Evolutionary conservation across 345 rosid genomes (phyloP).

Genomic region (rapeseed (Brassica napus)): DNA sequence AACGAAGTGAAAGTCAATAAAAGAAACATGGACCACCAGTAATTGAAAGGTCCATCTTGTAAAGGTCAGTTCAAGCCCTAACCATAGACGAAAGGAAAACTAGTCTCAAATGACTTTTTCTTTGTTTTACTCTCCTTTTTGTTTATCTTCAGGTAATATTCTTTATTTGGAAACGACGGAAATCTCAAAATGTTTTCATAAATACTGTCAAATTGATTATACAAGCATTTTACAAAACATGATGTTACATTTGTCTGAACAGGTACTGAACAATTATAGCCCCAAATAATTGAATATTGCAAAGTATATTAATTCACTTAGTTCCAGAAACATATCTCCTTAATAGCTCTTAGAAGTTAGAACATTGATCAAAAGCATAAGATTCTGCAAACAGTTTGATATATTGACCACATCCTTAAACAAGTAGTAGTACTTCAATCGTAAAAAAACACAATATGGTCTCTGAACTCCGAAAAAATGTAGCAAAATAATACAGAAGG

Average conservation of each 20-base stretch:
- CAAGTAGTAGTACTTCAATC: conserved; percentile 15
- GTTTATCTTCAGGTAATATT: background rate
- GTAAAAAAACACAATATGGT: conserved; percentile 1
- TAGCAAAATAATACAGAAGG: too few species aligned
- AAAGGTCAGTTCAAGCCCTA: conserved; percentile 32
- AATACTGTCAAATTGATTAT: background rate
- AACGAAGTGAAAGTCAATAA: conserved; percentile 2
- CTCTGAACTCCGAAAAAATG: background rate
- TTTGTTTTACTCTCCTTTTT: background rate
- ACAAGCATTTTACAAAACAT: background rate
- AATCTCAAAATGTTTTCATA: background rate
- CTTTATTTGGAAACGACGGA: conserved; percentile 8
- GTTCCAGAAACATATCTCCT: conserved; percentile 8
- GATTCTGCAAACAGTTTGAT: conserved; percentile 19
- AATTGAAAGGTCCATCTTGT: conserved; percentile 5
- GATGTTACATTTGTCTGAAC: background rate
- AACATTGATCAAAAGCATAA: background rate
- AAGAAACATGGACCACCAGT: conserved; percentile 28
- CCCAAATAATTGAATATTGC: background rate
- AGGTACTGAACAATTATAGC: background rate
- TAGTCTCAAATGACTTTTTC: background rate
- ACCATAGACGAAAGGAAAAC: conserved; percentile 1
- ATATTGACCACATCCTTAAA: conserved; percentile 20
- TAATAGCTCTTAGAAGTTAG: background rate
- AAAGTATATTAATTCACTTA: background rate